Conservation (phyloP, 116 monocot genomes). For the Posidonia oceanica region DNA sequence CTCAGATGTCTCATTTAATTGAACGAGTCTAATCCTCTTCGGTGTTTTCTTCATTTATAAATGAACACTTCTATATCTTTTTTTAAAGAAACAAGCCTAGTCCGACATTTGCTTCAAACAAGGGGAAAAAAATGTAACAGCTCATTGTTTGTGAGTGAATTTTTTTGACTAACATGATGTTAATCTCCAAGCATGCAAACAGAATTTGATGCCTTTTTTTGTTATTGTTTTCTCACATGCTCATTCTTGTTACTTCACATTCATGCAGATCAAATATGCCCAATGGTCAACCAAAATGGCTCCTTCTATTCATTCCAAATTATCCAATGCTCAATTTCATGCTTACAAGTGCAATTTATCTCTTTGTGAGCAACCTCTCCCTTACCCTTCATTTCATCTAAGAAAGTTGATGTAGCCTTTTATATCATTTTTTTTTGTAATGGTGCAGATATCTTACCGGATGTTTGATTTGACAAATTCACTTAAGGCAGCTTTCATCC, state of each 20-base stretch:
- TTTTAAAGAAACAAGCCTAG: too few species aligned
- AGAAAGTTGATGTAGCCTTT: not conserved
- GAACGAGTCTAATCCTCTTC: too few species aligned
- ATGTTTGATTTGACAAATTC: slow-evolving; percentile 55
- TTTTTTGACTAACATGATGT: too few species aligned
- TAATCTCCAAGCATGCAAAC: too few species aligned
- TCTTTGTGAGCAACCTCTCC: slow-evolving; percentile 49
- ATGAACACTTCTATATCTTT: too few species aligned
- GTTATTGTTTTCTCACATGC: not conserved
- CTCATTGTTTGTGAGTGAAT: too few species aligned
- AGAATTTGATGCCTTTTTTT: too few species aligned
- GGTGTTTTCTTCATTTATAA: too few species aligned
- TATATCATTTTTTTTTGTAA: not conserved
- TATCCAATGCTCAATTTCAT: slow-evolving; percentile 95
- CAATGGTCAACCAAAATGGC: slow-evolving; percentile 97
- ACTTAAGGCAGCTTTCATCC: slow-evolving; percentile 54
- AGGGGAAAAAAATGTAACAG: too few species aligned
- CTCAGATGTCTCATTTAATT: too few species aligned
- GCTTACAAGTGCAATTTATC: slow-evolving; percentile 61
- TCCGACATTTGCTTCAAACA: too few species aligned
- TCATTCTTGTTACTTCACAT: too few species aligned
- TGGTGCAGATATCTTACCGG: slow-evolving; percentile 51
- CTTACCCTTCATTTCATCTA: not conserved
- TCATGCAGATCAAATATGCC: slow-evolving; percentile 63
- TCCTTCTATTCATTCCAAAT: slow-evolving; percentile 83